Conservation (phyloP, 352 stramenopile species). For the Globisporangium paddicum region DNA sequence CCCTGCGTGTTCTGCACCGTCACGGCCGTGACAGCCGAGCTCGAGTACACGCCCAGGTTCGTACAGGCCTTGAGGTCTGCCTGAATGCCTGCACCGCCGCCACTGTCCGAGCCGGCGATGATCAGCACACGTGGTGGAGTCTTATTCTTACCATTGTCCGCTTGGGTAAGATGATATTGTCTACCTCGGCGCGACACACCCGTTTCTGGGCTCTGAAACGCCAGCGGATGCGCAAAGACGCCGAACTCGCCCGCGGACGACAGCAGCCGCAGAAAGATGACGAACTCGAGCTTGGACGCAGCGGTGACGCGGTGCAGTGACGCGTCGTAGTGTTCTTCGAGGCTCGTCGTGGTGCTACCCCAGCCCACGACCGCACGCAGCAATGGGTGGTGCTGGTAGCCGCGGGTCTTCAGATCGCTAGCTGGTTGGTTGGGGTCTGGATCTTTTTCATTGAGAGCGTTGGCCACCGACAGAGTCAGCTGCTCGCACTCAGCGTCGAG, state of each 20-base stretch:
- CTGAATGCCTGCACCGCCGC: slow-evolving; percentile 89
- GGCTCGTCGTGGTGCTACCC: background rate
- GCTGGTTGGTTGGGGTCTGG: background rate
- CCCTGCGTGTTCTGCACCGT: slow-evolving; percentile 85
- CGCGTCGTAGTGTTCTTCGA: slow-evolving; percentile 7
- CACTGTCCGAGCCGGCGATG: slow-evolving; percentile 92
- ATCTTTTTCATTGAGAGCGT: background rate
- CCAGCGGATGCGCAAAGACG: slow-evolving; percentile 7
- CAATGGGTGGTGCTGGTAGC: slow-evolving; percentile 9
- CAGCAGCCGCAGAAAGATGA: slow-evolving; percentile 22
- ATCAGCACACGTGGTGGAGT: slow-evolving; percentile 66
- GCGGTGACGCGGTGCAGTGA: slow-evolving; percentile 2
- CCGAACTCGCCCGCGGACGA: slow-evolving; percentile 6
- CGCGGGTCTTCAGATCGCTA: background rate
- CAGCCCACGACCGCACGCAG: slow-evolving; percentile 8
- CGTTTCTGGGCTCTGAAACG: background rate
- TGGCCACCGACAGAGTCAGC: background rate
- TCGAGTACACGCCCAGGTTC: slow-evolving; percentile 73
- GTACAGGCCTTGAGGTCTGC: slow-evolving; percentile 92
- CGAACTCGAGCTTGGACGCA: slow-evolving; percentile 15
- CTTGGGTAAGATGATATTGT: background rate
- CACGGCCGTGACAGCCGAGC: slow-evolving; percentile 88
- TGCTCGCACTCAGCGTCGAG: background rate
- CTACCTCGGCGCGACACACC: background rate
- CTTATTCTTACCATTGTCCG: background rate